Base-by-base conservation (phyloP, 371 early-diverging fungal genomes). In the Syncephalastrum racemosum region DNA sequence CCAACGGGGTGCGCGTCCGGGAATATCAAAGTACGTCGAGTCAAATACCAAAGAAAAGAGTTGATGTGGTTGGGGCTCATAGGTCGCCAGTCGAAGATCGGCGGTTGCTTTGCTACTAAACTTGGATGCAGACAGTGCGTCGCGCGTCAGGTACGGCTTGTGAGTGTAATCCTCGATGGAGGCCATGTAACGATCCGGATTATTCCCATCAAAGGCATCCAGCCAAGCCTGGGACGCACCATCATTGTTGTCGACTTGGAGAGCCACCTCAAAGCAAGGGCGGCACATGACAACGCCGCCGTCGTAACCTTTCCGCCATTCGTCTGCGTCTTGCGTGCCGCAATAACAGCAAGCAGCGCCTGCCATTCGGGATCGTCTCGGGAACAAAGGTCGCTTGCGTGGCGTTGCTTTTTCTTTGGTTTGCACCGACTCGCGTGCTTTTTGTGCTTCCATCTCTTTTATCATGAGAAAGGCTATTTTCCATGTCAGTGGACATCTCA, bases 1-100 rank as follows among this genome's bases (percentile, higher is more conserved):
- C 95, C 93, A 90, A 53, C 96, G 81, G 5, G 96, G 96, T 0
- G 96, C 94, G 18, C 94, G 77, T 13, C 90, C 91, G 6, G 92
- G 92, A 43, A 95, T 92, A 67, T 94, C 95, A 68, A 83, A 94
- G 63, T 92, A 94, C 1, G 92, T 87, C 0, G 88, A 84, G 49
- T 90, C 88, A 49, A 90, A 86, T 0, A 81, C 64, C 2, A 95
- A 68, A 4, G 95, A 92, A 55, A 86, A 94, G 42, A 89, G 57
- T 56, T 92, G 93, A 58, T 85, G 75, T 25, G 88, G 89, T 0
- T 88, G 83, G 0, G 95, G 94, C 8, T 84, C 92, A 62, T 93
- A 91, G 0, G 84, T 73, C 41, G 82, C 73, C 23, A 87, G 62
- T 24, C 85, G 72, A 14, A 24, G 27, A 3, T 25, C 36, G 1